Evolutionary conservation across 2,329 filamentous ascomycete species (phyloP), one percentile per base, ranked within the genome.

Genomic region (Chaetomium sp.): DNA sequence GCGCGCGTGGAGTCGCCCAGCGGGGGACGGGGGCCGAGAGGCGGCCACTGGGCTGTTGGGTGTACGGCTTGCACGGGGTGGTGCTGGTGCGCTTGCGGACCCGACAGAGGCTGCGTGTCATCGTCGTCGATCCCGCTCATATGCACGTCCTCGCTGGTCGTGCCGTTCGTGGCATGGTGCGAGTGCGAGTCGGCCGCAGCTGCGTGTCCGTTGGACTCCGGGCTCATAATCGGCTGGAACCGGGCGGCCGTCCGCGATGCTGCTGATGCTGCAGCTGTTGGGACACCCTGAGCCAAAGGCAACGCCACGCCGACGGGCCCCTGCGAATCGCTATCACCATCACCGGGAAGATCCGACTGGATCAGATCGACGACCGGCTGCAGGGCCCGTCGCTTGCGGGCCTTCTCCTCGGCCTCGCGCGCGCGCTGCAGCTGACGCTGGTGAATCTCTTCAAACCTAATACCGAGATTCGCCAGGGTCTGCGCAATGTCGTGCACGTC

Each of bases 401-500:
- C 75, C 66, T 84, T 81, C 66, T 87, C 83, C 38, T 80, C 79
- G 36, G 75, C 76, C 62, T 81, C 75, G 56, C 75, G 79, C 46
- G 78, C 80, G 53, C 89, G 80, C 66, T 85, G 81, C 47, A 86
- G 68, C 68, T 94, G 88, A 48, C 88, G 79, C 50, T 81, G 74
- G 69, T 94, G 91, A 3, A 96, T 80, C 47, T 82, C 86, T 61
- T 96, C 90, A 75, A 91, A 96, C 65, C 94, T 86, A 42, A 87
- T 76, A 9, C 75, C 76, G 11, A 87, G 82, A 60, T 88, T 79
- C 43, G 78, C 76, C 66, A 71, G 65, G 8, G 60, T 59, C 6
- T 59, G 58, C 32, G 90, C 86, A 55, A 96, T 85, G 47, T 81
- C 83, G 68, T 84, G 84, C 60, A 97, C 87, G 71, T 97, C 92